Conservation (phyloP, 805 yeast genomes). For the Metschnikowia koreensis region DNA sequence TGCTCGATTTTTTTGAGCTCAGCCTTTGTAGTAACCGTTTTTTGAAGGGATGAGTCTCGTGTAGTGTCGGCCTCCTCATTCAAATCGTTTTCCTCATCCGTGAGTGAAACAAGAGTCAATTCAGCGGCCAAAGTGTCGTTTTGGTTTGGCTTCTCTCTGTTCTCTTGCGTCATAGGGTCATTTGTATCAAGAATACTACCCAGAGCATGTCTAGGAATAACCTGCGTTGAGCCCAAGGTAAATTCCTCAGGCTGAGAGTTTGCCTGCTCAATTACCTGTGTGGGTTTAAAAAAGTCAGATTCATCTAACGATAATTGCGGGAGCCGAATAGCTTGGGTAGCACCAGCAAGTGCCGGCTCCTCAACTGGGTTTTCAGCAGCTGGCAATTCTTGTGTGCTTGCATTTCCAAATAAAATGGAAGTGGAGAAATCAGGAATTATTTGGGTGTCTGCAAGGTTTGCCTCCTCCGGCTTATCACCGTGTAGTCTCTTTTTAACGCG, state of each 20-base stretch:
- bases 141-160: slow-evolving; percentile 5
- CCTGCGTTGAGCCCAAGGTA: slow-evolving; percentile 2
- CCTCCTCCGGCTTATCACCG: slow-evolving; percentile 14
- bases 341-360: not conserved
- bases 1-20: slow-evolving; percentile 33
- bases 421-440: slow-evolving; percentile 17
- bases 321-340: slow-evolving; percentile 14
- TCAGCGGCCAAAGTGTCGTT: slow-evolving; percentile 31
- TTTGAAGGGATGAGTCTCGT: slow-evolving; percentile 21
- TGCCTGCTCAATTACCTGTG: slow-evolving; percentile 6
- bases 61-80: slow-evolving; percentile 23
- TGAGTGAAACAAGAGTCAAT: slow-evolving; percentile 30
- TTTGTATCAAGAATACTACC: slow-evolving; percentile 1
- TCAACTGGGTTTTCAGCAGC: not conserved
- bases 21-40: slow-evolving; percentile 20
- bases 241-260: not conserved
- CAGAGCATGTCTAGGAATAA: not conserved
- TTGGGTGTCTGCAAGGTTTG: slow-evolving; percentile 8
- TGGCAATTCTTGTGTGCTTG: not conserved
- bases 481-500: slow-evolving; percentile 27
- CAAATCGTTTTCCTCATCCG: slow-evolving; percentile 42
- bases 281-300: slow-evolving; percentile 13
- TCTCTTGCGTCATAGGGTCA: not conserved
- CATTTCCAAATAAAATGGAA: slow-evolving; percentile 14
- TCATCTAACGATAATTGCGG: slow-evolving; percentile 34